Percentiles rank a stretch among this genome's conserved stretches.
Conservation (phyloP, 2,329 filamentous ascomycete genomes). For the Ophiosphaerella narmari region DNA sequence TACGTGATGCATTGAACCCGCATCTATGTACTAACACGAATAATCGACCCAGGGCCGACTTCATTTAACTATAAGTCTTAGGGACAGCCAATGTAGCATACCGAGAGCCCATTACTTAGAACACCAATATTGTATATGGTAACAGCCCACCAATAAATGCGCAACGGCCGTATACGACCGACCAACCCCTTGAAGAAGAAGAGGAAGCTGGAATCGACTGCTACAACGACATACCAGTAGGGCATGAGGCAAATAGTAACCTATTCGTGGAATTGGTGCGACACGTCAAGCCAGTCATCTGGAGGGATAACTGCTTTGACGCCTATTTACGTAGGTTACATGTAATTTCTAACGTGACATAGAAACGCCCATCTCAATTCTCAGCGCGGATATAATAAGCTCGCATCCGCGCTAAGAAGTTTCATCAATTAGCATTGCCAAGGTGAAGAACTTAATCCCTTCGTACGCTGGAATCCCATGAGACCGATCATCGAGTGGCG, state of each 20-base stretch:
- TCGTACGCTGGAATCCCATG: slow-evolving; percentile 15
- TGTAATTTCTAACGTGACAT: no score
- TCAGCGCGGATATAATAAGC: slow-evolving; percentile 10
- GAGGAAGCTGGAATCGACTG: slow-evolving; percentile 1
- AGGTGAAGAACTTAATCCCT: slow-evolving; percentile 15
- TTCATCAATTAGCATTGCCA: slow-evolving; percentile 1
- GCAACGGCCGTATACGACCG: not conserved
- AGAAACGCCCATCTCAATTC: slow-evolving; percentile 15
- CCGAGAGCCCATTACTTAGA: not conserved
- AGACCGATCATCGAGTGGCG: not conserved
- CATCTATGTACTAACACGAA: no score
- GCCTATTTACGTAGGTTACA: no score
- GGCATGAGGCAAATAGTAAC: not conserved
- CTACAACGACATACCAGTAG: not conserved
- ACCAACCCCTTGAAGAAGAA: slow-evolving; percentile 1
- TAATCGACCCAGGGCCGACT: no score
- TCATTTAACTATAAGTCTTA: no score
- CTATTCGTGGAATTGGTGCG: slow-evolving; percentile 5
- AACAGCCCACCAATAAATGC: not conserved
- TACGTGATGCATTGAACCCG: no score
- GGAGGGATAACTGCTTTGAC: not conserved
- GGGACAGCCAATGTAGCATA: not conserved
- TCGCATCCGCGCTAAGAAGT: slow-evolving; percentile 14
- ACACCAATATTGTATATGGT: not conserved
- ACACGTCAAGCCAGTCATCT: not conserved